Base-by-base conservation (phyloP, 2,329 filamentous ascomycete genomes). In the Sclerotinia trifoliorum region DNA sequence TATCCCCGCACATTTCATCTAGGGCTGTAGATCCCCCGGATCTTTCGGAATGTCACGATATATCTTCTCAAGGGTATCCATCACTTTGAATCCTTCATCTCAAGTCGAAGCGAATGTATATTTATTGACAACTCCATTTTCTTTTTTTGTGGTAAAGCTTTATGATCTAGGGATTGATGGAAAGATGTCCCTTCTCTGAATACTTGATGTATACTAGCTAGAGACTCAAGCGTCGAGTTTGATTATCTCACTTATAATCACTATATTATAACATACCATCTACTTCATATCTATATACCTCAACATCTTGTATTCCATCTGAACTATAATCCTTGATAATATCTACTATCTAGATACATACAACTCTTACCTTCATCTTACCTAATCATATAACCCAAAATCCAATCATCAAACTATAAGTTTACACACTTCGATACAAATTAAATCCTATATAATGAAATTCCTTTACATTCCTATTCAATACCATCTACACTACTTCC, bases 21-120 rank as follows among this genome's bases (percentile, higher is more conserved):
- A 58, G 35, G 35, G 55, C 15, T 44, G 55, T 58, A 58, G 55
- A 58, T 58, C 55, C 35, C 15, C 15, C 55, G 35, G 35, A 44
- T 58, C 35, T 58, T 8, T 5, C 55, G 35, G 35, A 57, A 44
- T 39, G n/a, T 44, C 21, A n/a, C 15, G 35, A 44, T 13, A 17
- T 5, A 42, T 44, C n/a, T 21, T 58, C 35, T 11, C 55, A 42
- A 35, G 55, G 32, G 55, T 57, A 19, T 32, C 55, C 21, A 39
- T 39, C 55, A 15, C 3, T 39, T 39, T 26, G 21, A 42, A 24
- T 24, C 55, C 13, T 24, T 10, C 21, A 39, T 39, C 10, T 56
- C 29, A 35, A 8, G 21, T 24, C 39, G 6, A 7, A 42, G 32
- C 10, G 15, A 19, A 13, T 42, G 4, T 3, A 39, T 24, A 5